Evolutionary conservation across 352 stramenopile species (phyloP).

Genomic region (Globisporangium echinulatum): DNA sequence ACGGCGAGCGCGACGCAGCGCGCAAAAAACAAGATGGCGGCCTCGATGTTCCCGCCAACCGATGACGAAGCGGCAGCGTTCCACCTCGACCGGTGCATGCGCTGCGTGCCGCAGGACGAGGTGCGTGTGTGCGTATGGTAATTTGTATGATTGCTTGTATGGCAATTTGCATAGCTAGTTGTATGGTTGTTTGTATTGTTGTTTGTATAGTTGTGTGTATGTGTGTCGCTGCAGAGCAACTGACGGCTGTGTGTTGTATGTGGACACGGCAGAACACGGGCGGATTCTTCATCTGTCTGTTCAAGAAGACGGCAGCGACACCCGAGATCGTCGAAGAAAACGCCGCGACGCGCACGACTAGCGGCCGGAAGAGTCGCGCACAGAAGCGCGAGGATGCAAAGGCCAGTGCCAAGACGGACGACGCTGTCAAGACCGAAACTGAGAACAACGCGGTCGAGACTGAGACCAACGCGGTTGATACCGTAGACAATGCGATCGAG

Average conservation of each 20-base stretch:
- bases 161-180: too few species aligned
- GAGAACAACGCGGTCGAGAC: constrained; percentile 1
- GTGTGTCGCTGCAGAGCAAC: not conserved
- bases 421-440: constrained; percentile 11
- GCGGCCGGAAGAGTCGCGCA: constrained; percentile 13
- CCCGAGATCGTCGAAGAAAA: constrained; percentile 20
- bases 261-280: constrained; percentile 84
- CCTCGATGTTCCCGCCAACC: constrained; percentile 89
- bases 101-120: constrained; percentile 96
- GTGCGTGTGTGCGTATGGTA: constrained; percentile 15
- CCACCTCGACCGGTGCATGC: constrained; percentile 92
- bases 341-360: constrained; percentile 5
- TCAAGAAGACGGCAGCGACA: constrained; percentile 88
- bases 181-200: not conserved
- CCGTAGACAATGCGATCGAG: constrained; percentile 15
- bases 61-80: constrained; percentile 62
- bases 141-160: not conserved
- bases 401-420: not conserved
- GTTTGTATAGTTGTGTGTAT: not conserved
- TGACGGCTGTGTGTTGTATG: not conserved
- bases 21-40: constrained; percentile 74
- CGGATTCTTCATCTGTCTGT: constrained; percentile 98
- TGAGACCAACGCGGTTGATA: constrained; percentile 6
- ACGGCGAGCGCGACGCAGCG: constrained; percentile 45
- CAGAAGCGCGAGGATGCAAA: constrained; percentile 11